A percentile compares a stretch with the other conserved stretches of the same genome.
Conservation (phyloP, 2,329 filamentous ascomycete genomes). For the Calonectria pseudoreteaudii region DNA sequence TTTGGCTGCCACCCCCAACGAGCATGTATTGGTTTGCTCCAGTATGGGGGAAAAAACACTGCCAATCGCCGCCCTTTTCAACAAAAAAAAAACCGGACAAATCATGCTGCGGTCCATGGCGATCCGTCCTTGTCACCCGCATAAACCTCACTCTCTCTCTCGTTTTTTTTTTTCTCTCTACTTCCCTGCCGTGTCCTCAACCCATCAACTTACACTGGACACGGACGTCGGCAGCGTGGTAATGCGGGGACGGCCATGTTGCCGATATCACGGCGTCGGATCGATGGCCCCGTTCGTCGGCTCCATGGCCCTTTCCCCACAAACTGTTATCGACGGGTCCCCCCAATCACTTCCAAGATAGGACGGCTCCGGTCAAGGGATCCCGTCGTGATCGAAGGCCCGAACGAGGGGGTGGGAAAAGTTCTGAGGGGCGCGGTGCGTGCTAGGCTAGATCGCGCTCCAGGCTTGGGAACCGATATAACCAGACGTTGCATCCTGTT, state of each 20-base stretch:
- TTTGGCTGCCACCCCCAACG: background rate
- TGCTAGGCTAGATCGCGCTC: background rate
- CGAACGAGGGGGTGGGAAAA: background rate
- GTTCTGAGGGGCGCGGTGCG: background rate
- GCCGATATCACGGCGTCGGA: slow-evolving; percentile 19
- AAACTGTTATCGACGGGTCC: slow-evolving; percentile 18
- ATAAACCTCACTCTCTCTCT: background rate
- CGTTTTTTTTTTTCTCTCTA: background rate
- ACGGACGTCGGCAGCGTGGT: slow-evolving; percentile 15
- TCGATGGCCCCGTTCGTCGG: slow-evolving; percentile 22
- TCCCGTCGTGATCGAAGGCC: slow-evolving; percentile 2
- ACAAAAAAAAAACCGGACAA: background rate
- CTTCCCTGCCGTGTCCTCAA: background rate
- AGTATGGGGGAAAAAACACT: background rate
- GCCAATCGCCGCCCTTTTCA: slow-evolving; percentile 13
- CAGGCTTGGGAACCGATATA: slow-evolving; percentile 16
- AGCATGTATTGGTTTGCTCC: slow-evolving; percentile 6
- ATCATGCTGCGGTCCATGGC: background rate
- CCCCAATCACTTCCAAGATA: slow-evolving; percentile 10
- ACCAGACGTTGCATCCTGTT: slow-evolving; percentile 17
- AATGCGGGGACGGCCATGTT: slow-evolving; percentile 16
- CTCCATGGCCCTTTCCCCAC: slow-evolving; percentile 24
- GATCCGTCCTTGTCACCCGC: slow-evolving; percentile 2
- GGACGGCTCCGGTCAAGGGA: background rate
- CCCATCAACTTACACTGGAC: slow-evolving; percentile 14